Evolutionary conservation across 192 early-diverging fungal genomes (phyloP).

Genomic region (Coemansia sp.): DNA sequence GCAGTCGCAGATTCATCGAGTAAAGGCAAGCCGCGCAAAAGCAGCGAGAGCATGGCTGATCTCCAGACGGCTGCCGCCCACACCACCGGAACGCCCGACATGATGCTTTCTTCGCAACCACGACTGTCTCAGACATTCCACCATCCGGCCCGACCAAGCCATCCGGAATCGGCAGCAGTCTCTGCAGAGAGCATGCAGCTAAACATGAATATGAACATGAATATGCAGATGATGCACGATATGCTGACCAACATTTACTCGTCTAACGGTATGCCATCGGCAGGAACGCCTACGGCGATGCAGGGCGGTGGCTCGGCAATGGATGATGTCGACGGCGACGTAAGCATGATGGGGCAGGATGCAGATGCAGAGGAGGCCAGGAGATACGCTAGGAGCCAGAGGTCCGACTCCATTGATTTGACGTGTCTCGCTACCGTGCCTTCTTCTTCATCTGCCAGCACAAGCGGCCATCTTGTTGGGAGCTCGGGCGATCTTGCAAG

Average conservation of each 20-base stretch:
- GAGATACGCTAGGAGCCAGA: slow-evolving; percentile 24
- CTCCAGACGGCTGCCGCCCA: neutral
- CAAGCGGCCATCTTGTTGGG: neutral
- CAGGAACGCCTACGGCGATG: neutral
- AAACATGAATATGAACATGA: slow-evolving; percentile 19
- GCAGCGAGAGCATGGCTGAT: neutral
- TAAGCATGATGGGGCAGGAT: neutral
- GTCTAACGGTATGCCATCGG: neutral
- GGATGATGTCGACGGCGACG: neutral
- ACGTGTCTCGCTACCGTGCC: slow-evolving; percentile 43
- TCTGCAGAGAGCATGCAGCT: slow-evolving; percentile 17
- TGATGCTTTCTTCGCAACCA: neutral
- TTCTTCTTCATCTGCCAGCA: neutral
- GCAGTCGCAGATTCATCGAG: slow-evolving; percentile 4
- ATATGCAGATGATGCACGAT: slow-evolving; percentile 45
- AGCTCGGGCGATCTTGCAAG: neutral
- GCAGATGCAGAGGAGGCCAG: neutral
- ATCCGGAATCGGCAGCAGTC: neutral
- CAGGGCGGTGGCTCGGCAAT: neutral
- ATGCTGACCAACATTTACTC: slow-evolving; percentile 26
- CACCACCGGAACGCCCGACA: neutral
- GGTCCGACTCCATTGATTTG: slow-evolving; percentile 42
- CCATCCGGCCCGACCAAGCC: neutral
- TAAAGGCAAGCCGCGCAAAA: neutral
- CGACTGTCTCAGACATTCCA: neutral